A percentile compares a stretch with the other conserved stretches of the same genome.
Evolutionary conservation across 495 filamentous ascomycete species (phyloP).

Genomic region (Aspergillus affinis): DNA sequence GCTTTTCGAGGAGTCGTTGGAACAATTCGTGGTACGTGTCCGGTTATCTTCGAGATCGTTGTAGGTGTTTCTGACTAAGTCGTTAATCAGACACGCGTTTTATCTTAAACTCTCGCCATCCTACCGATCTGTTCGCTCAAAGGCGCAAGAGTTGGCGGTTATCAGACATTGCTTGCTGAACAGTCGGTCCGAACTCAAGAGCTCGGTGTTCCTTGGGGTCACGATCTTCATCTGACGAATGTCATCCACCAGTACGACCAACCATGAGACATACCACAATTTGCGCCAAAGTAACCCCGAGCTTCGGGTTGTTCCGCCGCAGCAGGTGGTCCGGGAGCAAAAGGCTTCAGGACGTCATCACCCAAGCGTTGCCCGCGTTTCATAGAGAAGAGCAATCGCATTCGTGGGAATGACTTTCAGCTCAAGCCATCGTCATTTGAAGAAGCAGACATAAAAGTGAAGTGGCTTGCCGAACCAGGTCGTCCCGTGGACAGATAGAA

Average conservation of each 20-base stretch:
- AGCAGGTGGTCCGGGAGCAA: not conserved
- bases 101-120: slow-evolving; percentile 21
- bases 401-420: not conserved
- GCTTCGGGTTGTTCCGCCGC: too few species aligned
- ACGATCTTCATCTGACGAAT: not conserved
- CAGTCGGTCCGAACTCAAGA: not conserved
- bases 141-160: not conserved
- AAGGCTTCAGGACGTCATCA: too few species aligned
- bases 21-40: slow-evolving; percentile 70
- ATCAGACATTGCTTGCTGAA: not conserved
- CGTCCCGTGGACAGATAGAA: not conserved
- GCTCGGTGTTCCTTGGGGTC: not conserved
- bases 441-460: not conserved
- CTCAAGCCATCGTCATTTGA: too few species aligned
- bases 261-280: not conserved
- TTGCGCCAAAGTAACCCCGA: not conserved
- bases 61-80: slow-evolving; percentile 24
- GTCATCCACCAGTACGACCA: not conserved
- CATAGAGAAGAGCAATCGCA: not conserved
- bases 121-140: not conserved
- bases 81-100: slow-evolving; percentile 34
- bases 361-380: too few species aligned
- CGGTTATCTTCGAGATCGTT: slow-evolving; percentile 14
- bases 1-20: slow-evolving; percentile 87
- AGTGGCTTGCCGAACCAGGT: not conserved